These are phyloP conservation scores for Paraleonurus japonicus DNA, from an alignment of 257 asterid species.

Conservation along the genomic window DNA sequence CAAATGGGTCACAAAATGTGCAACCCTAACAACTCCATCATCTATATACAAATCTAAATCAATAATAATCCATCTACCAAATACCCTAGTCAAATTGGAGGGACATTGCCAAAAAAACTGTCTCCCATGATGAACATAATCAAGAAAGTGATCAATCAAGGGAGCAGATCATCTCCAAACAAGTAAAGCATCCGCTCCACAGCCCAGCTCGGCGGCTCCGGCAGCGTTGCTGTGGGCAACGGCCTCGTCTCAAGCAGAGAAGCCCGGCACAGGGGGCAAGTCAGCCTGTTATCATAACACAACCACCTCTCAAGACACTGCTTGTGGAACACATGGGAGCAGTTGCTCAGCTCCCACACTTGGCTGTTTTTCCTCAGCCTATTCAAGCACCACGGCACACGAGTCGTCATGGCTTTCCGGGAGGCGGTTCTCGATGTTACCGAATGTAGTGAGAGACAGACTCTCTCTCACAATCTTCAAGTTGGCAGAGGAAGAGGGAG, in stretches of 20 bases:
- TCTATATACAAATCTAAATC: conserved; percentile 29
- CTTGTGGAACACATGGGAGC: conserved; percentile 75
- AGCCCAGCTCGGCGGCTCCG: conserved; percentile 68
- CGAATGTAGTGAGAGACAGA: conserved; percentile 48
- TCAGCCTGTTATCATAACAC: conserved; percentile 44
- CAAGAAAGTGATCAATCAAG: conserved; percentile 10
- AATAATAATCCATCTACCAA: conserved; percentile 6
- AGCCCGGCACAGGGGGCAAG: conserved; percentile 73
- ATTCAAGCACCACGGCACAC: conserved; percentile 61
- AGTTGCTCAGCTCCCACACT: conserved; percentile 63
- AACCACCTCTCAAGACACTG: conserved; percentile 70
- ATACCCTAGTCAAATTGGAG: background rate
- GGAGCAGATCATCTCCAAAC: conserved; percentile 79
- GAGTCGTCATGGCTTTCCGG: conserved; percentile 37
- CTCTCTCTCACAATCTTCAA: conserved; percentile 35
- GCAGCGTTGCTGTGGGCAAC: conserved; percentile 23
- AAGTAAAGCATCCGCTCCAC: conserved; percentile 70
- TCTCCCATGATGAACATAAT: conserved; percentile 9
- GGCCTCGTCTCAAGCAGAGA: conserved; percentile 34
- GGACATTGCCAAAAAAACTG: conserved; percentile 22
- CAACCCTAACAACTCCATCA: conserved; percentile 26
- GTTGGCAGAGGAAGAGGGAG: conserved; percentile 23
- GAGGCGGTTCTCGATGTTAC: conserved; percentile 34
- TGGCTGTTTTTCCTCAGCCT: conserved; percentile 46
- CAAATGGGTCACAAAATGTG: conserved; percentile 30